Base-by-base conservation (phyloP, 208 protist species). In the Crithidia sp. region DNA sequence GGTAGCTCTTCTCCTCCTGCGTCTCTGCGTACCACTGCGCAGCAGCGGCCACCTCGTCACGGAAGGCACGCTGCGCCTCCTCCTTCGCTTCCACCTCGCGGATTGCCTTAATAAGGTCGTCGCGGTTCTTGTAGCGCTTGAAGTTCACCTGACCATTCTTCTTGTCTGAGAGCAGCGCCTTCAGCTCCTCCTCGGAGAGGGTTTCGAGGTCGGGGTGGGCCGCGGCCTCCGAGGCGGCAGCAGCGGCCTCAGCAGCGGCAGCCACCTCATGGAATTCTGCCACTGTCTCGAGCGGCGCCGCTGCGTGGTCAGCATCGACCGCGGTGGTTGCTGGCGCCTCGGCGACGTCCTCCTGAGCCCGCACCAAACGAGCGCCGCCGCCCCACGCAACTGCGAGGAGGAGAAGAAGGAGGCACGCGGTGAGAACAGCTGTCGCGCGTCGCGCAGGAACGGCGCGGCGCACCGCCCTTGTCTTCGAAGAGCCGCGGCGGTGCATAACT, bases 131-230 rank as follows among this genome's bases (percentile, higher is more conserved):
- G 52, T 75, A 74, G 39, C 52, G 54, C 12, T 70, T 58, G 8
- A 81, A 43, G 43, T 85, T 77, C 14, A 77, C 68, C 52, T 62
- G 44, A 19, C 76, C 76, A 5, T 85, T 77, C 41, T 65, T 84
- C n/a, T 78, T 85, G 16, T 85, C 80, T 6, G 60, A 67, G 36
- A 85, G 44, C 36, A 79, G n/a, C 41, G 57, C 19, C 52, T 76
- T 81, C 39, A 85, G 77, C 17, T 85, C 80, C 14, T 76, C 74
- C 8, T 69, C 19, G 16, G 59, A 68, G 53, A 79, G 16, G 12
- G 14, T 52, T 13, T 59, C 52, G 5, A 79, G 54, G 49, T 79
- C 17, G 40, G 40, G 53, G 7, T 12, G 17, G 50, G 3, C 50
- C 19, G 55, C 12, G 7, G 49, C 45, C 19, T 39, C 37, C 12